Evolutionary conservation across 2,329 filamentous ascomycete species (phyloP), one percentile per base, ranked within the genome.

Genomic region (Calonectria hawksworthii): DNA sequence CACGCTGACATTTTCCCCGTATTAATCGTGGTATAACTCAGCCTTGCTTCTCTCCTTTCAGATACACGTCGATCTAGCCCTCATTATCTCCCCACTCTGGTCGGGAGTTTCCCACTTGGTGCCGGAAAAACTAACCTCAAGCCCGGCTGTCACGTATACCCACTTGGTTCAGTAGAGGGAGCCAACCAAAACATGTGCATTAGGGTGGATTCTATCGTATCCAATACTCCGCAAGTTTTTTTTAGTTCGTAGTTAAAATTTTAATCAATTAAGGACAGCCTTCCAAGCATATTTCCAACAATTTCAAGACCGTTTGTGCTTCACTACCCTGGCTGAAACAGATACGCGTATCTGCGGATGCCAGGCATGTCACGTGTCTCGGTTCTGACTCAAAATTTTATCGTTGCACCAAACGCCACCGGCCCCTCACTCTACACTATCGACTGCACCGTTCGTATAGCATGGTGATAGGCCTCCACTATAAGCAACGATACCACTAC

Each of bases 381-480:
- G n/a, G 1, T 13, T 47, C 44, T 23, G 44, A 23, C 9, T 47
- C 21, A 23, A 47, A 47, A 47, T 23, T 23, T 13, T 10, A 9
- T 47, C 21, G 44, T 47, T 23, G 44, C 9, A 47, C 44, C 11
- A 47, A 47, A 47, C 44, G 44, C 44, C 44, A 47, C 44, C 21
- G 23, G 26, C 59, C 59, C 59, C 59, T 63, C 59, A 63, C 34
- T 21, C 28, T 38, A 61, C 56, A 63, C 59, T 63, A 63, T 63
- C 59, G 34, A 63, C 59, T 63, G 59, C 36, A 41, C 38, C 59
- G 14, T 28, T 63, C 59, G 59, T 63, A 18, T 41, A 63, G 34
- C n/a, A 28, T 41, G 59, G 28, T 41, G 28, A 63, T 41, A 63
- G 34, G 34, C 59, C 23, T 41, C 28, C 36, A 38, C 34, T 38